Evolutionary conservation across 164 flowering plant species (phyloP).

Genomic region (Tetracentron sinense): DNA sequence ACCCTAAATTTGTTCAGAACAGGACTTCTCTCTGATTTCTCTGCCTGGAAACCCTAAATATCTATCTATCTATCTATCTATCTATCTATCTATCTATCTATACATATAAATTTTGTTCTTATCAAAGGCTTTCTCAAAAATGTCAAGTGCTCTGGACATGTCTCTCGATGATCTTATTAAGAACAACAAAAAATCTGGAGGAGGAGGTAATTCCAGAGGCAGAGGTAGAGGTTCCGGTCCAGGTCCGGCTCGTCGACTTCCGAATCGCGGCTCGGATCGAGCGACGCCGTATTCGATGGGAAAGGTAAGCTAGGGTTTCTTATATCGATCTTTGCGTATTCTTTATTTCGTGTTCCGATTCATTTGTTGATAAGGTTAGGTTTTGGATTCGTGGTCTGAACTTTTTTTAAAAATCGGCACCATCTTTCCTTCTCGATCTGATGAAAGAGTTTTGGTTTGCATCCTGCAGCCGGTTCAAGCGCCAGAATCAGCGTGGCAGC

Average conservation of each 20-base stretch:
- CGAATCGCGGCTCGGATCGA: slow-evolving; percentile 60
- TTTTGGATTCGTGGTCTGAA: neutral
- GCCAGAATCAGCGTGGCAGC: slow-evolving; percentile 71
- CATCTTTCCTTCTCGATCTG: neutral
- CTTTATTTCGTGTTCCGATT: too few relatives aligned
- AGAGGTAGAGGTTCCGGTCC: slow-evolving; percentile 45
- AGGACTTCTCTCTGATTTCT: neutral
- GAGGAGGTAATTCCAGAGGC: slow-evolving; percentile 23
- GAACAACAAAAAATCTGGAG: slow-evolving; percentile 62
- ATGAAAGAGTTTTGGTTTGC: slow-evolving; percentile 3
- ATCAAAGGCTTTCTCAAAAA: slow-evolving; percentile 14
- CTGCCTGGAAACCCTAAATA: neutral
- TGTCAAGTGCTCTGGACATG: slow-evolving; percentile 71
- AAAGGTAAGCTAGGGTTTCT: slow-evolving; percentile 40
- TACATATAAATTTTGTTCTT: too few relatives aligned
- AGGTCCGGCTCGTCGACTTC: slow-evolving; percentile 69
- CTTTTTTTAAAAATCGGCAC: too few relatives aligned
- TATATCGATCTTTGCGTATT: slow-evolving; percentile 1
- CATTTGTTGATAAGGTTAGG: too few relatives aligned
- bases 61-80: neutral
- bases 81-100: too few relatives aligned
- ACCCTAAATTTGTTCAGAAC: neutral
- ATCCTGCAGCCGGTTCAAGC: slow-evolving; percentile 39
- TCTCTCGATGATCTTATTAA: slow-evolving; percentile 87
- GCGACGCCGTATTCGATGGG: slow-evolving; percentile 55